Evolutionary conservation across 768 basidiomycete species (phyloP).

Genomic region (Lactarius pseudohatsudake): DNA sequence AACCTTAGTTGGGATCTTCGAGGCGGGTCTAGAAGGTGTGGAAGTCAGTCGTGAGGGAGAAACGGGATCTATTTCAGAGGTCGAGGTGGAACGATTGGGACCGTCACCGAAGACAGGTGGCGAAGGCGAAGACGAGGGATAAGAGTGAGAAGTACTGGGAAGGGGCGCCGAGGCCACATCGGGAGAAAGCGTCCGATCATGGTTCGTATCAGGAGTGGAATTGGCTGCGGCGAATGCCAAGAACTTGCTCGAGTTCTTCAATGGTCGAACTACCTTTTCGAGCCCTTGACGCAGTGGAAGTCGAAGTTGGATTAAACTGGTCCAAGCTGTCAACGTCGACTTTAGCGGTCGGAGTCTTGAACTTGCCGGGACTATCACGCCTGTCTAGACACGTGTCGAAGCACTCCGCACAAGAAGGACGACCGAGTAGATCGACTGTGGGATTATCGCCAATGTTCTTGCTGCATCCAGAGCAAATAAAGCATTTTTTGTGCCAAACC

Average conservation of each 20-base stretch:
- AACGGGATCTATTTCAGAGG: background rate
- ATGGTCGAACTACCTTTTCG: slow-evolving; percentile 38
- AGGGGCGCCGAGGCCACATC: slow-evolving; percentile 6
- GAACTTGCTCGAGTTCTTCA: slow-evolving; percentile 37
- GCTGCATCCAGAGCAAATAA: slow-evolving; percentile 69
- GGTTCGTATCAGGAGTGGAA: slow-evolving; percentile 28
- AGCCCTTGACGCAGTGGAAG: slow-evolving; percentile 29
- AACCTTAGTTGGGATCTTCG: slow-evolving; percentile 32
- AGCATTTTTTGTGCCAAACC: slow-evolving; percentile 83
- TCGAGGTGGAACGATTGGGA: background rate
- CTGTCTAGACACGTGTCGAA: slow-evolving; percentile 71
- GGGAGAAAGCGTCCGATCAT: slow-evolving; percentile 13
- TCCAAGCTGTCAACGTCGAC: slow-evolving; percentile 44
- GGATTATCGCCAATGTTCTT: slow-evolving; percentile 72
- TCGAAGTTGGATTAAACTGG: slow-evolving; percentile 39
- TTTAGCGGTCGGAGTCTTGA: slow-evolving; percentile 33
- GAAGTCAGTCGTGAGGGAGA: slow-evolving; percentile 1
- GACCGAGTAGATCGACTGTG: slow-evolving; percentile 81
- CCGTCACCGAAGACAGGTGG: background rate
- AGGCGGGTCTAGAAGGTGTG: slow-evolving; percentile 9
- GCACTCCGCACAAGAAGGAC: slow-evolving; percentile 76
- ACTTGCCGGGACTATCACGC: slow-evolving; percentile 40
- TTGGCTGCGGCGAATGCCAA: slow-evolving; percentile 36
- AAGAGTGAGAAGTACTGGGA: slow-evolving; percentile 1
- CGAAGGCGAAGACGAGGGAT: background rate